Conservation (phyloP, 495 filamentous ascomycete genomes). For the Xylaria cubensis region DNA sequence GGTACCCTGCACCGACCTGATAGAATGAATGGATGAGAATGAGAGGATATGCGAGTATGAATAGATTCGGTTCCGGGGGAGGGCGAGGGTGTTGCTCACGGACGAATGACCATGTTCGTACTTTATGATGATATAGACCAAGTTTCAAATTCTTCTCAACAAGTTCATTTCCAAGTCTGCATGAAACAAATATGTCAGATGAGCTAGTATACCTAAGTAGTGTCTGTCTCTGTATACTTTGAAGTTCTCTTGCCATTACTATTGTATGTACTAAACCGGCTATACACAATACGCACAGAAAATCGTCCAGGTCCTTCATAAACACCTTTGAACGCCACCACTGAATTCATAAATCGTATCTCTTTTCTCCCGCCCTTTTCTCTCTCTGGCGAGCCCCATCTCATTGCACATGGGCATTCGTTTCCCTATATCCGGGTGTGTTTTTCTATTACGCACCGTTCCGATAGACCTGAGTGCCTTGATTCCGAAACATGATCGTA, state of each 20-base stretch:
- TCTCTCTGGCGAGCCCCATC: neutral
- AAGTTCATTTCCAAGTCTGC: too few relatives aligned
- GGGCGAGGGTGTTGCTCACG: too few relatives aligned
- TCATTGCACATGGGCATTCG: conserved; percentile 5
- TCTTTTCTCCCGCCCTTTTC: neutral
- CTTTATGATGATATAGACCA: conserved; percentile 12
- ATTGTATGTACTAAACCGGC: neutral
- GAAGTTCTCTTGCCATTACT: conserved; percentile 8
- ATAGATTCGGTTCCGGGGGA: conserved; percentile 5
- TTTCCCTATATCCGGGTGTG: neutral
- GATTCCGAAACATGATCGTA: conserved; percentile 88
- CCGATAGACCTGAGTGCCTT: conserved; percentile 87
- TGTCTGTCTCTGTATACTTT: neutral
- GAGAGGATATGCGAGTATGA: conserved; percentile 3
- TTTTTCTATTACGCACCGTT: conserved; percentile 51
- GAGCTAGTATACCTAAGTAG: neutral
- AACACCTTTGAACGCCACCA: neutral
- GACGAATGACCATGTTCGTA: conserved; percentile 1
- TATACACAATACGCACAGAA: neutral
- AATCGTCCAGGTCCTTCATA: neutral
- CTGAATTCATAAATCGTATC: conserved; percentile 8
- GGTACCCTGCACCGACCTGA: neutral
- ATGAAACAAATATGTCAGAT: neutral
- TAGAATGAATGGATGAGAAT: neutral
- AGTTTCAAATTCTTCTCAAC: neutral